Evolutionary conservation across 2,329 filamentous ascomycete genomes (phyloP).

Genomic region (Ophiostoma sp.): DNA sequence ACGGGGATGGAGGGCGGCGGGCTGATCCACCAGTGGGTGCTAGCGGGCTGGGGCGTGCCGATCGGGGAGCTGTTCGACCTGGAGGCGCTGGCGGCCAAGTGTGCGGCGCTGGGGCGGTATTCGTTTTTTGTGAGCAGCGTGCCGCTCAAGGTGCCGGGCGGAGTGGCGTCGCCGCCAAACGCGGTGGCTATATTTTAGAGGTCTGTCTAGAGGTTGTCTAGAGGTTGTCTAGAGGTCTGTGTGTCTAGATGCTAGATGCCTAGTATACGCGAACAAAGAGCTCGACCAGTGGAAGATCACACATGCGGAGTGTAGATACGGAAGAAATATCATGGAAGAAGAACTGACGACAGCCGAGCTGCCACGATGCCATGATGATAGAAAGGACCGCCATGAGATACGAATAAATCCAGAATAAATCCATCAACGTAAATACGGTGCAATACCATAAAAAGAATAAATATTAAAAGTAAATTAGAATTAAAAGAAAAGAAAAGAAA

Average conservation of each 20-base stretch:
- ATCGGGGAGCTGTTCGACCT: conserved; percentile 48
- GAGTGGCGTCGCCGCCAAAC: conserved; percentile 39
- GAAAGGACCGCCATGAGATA: too few species aligned
- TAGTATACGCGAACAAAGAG: too few species aligned
- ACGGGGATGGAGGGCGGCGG: conserved; percentile 30
- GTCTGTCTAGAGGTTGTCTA: neutral
- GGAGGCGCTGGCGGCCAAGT: conserved; percentile 37
- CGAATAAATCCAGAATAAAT: too few species aligned
- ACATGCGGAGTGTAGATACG: too few species aligned
- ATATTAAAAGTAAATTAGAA: neutral
- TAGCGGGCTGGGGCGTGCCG: conserved; percentile 48
- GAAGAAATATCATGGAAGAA: too few species aligned
- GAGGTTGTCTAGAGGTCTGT: too few species aligned
- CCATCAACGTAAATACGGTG: too few species aligned
- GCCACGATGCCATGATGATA: too few species aligned
- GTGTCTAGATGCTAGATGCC: too few species aligned
- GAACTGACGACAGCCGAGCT: too few species aligned
- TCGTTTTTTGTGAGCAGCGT: conserved; percentile 38
- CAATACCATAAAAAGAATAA: neutral
- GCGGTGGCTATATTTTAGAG: conserved; percentile 37
- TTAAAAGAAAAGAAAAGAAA: too few species aligned
- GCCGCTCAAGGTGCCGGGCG: conserved; percentile 36
- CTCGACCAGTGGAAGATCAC: too few species aligned
- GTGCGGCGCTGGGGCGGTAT: conserved; percentile 34
- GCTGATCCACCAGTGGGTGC: conserved; percentile 38